Base-by-base conservation (phyloP, 768 basidiomycete species). In the Coprinopsis strossmayeri region DNA sequence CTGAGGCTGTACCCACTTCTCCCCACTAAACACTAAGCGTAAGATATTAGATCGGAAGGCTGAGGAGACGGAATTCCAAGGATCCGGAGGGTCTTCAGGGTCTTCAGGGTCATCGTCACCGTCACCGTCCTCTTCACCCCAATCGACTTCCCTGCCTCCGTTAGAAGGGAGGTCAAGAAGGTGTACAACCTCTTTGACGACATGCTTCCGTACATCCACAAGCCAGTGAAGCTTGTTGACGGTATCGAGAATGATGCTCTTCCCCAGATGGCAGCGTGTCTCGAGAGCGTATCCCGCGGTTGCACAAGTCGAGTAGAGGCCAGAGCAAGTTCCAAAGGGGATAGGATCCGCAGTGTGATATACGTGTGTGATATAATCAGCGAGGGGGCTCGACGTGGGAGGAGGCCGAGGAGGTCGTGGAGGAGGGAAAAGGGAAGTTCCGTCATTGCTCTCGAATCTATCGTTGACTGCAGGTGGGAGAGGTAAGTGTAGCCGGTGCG, bases 261-360 rank as follows among this genome's bases (percentile, higher is more conserved):
- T 82, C 41, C 95, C 95, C 0, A 92, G 73, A 64, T 97, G 95
- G 55, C 95, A 98, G 20, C 73, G 73, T 0, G 85, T 83, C 64
- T 94, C 91, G 56, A 94, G 67, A 1, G 92, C 95, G 61, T 86
- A 95, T 1, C 95, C 95, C 0, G 71, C 91, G 27, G 89, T 75
- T 13, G 84, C 80, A 62, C 95, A 99, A 0, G 77, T 65, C 0
- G 87, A 93, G 7, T 76, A 64, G 3, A 83, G 68, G 26, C 91
- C 91, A 0, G 73, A 91, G 60, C 91, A 93, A 1, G 74, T 66
- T 0, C 88, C 89, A 70, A 88, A 87, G 0, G 95, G 82, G 34
- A 98, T 92, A 0, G 94, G 95, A 63, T 98, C 95, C 1, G 85
- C 87, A 1, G 84, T 94, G 63, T 97, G 91, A 59, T 87, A 96